Conservation (phyloP, 2,329 filamentous ascomycete genomes). For the Herpotrichia juniperi region DNA sequence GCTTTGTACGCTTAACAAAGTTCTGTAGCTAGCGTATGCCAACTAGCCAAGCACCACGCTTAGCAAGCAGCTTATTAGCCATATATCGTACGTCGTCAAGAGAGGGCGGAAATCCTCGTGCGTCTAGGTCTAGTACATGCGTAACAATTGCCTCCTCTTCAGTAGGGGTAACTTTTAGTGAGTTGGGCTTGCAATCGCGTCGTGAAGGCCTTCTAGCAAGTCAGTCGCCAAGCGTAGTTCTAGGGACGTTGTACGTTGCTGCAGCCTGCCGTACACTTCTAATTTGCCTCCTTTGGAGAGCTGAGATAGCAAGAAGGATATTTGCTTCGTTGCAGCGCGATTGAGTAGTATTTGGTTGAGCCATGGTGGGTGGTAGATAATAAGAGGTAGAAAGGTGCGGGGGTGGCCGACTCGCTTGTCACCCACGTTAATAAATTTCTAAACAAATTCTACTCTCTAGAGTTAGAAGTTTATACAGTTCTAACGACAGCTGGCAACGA, state of each 20-base stretch:
- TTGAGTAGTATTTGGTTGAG: slow-evolving; percentile 8
- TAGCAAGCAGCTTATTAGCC: slow-evolving; percentile 12
- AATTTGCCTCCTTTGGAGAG: slow-evolving; percentile 7
- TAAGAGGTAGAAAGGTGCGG: too few relatives aligned
- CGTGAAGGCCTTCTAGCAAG: slow-evolving; percentile 4
- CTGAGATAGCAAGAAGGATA: slow-evolving; percentile 12
- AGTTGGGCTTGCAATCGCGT: slow-evolving; percentile 13
- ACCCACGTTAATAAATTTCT: too few relatives aligned
- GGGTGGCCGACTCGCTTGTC: too few relatives aligned
- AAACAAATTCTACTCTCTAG: too few relatives aligned
- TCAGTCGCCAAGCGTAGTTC: slow-evolving; percentile 2
- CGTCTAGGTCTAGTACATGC: slow-evolving; percentile 12
- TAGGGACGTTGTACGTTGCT: slow-evolving; percentile 2
- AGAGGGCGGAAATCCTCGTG: slow-evolving; percentile 8
- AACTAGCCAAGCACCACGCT: slow-evolving; percentile 2
- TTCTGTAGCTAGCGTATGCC: background rate
- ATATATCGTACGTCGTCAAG: slow-evolving; percentile 11
- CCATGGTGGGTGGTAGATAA: too few relatives aligned
- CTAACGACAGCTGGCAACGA: too few relatives aligned
- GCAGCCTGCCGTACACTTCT: slow-evolving; percentile 1
- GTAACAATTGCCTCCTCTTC: slow-evolving; percentile 10
- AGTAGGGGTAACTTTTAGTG: slow-evolving; percentile 9
- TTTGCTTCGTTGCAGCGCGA: slow-evolving; percentile 7
- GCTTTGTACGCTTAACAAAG: background rate
- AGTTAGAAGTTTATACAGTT: too few relatives aligned